Conservation (phyloP, 2,329 filamentous ascomycete species). For the Claviceps arundinis region DNA sequence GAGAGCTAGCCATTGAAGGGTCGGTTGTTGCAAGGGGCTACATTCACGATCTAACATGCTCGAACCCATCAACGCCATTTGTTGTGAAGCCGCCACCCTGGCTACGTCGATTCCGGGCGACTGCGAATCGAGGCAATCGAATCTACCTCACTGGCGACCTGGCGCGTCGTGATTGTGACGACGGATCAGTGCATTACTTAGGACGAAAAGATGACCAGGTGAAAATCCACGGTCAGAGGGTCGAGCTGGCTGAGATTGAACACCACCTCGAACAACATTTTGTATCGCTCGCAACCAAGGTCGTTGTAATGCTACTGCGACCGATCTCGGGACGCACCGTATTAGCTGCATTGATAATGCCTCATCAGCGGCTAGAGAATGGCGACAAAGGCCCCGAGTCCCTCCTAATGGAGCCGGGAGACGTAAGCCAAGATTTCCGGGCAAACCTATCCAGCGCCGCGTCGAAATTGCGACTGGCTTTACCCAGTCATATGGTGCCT, state of each 20-base stretch:
- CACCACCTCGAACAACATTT: not conserved
- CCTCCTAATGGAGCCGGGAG: not conserved
- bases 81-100: not conserved
- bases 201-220: conserved; percentile 21
- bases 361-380: not conserved
- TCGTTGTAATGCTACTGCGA: not conserved
- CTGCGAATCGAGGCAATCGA: conserved; percentile 7
- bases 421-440: not conserved
- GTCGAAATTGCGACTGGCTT: not conserved
- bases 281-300: not conserved
- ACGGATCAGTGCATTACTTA: conserved; percentile 10
- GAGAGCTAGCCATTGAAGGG: conserved; percentile 16
- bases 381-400: not conserved
- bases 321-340: too few species aligned
- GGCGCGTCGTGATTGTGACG: conserved; percentile 17
- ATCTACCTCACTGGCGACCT: conserved; percentile 13
- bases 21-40: conserved; percentile 42
- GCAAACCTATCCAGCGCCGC: not conserved
- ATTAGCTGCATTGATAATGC: too few species aligned
- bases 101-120: conserved; percentile 11
- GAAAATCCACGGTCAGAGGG: conserved; percentile 40
- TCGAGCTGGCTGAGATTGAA: conserved; percentile 26
- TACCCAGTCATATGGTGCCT: not conserved
- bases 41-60: conserved; percentile 31
- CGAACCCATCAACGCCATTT: not conserved